A percentile compares a stretch with the other conserved stretches of the same genome.
These are phyloP conservation scores for Talaromyces islandicus DNA, from an alignment of 2,329 filamentous ascomycete genomes.

Conservation along the genomic window DNA sequence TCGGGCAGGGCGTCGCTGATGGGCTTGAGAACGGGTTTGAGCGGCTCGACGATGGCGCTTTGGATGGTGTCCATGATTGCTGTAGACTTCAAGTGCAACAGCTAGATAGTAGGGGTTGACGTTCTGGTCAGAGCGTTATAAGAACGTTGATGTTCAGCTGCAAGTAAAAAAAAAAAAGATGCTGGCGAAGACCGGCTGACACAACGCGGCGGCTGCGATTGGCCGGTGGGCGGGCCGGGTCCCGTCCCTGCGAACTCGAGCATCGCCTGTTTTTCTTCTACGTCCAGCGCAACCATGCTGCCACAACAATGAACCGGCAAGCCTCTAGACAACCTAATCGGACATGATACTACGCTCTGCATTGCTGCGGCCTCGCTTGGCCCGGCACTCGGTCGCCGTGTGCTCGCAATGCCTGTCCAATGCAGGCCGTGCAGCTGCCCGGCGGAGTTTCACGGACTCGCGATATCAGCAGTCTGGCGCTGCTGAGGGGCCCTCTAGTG, in stretches of 20 bases:
- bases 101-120: neutral
- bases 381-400: conserved; percentile 23
- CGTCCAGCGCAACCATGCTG: neutral
- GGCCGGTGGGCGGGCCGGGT: neutral
- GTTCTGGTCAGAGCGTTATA: neutral
- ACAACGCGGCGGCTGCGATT: neutral
- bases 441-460: conserved; percentile 27
- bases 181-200: neutral
- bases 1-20: conserved; percentile 68
- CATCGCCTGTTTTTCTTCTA: neutral
- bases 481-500: conserved; percentile 18
- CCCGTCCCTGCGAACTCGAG: neutral
- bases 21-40: conserved; percentile 52
- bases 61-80: conserved; percentile 37
- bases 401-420: conserved; percentile 30
- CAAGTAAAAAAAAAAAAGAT: neutral
- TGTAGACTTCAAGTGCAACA: neutral
- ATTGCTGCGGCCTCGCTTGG: conserved; percentile 25
- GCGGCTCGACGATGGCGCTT: conserved; percentile 33
- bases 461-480: conserved; percentile 24
- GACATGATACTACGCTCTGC: conserved; percentile 32
- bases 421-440: conserved; percentile 13
- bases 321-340: neutral
- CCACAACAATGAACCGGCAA: neutral
- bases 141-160: neutral